phyloP scores from a whole-genome alignment of 31 red algal species.

The Endocladia muricata region DNA sequence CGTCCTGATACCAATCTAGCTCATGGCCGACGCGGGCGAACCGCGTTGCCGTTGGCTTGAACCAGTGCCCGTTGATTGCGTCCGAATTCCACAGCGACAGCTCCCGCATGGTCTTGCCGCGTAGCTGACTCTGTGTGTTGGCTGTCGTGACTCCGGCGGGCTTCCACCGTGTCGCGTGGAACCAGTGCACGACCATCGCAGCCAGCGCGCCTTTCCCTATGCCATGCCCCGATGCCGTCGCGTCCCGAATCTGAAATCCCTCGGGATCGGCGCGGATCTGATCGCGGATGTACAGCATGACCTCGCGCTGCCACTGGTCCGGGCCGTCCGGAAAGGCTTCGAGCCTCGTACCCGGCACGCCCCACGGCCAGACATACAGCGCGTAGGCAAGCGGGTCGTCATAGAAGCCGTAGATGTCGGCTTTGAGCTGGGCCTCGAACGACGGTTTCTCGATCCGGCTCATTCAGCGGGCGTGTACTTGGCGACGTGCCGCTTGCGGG shows the following conservation, averaged over 20 bases:
- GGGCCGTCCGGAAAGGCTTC: not conserved
- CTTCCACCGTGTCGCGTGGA: not conserved
- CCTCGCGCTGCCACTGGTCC: not conserved
- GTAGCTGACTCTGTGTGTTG: not conserved
- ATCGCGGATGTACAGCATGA: not conserved
- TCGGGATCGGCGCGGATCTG: not conserved
- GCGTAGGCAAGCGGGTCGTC: constrained; percentile 1
- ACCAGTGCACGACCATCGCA: not conserved
- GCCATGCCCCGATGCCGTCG: not conserved
- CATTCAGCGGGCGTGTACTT: not conserved
- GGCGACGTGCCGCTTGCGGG: not conserved
- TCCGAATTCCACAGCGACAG: not conserved
- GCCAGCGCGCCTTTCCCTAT: not conserved
- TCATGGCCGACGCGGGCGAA: not conserved
- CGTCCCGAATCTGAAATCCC: not conserved
- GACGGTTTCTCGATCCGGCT: not conserved
- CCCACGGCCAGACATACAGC: constrained; percentile 1
- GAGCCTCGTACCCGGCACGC: not conserved
- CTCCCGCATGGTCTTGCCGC: not conserved
- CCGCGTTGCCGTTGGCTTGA: not conserved
- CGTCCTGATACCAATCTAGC: not conserved
- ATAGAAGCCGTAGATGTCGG: not conserved
- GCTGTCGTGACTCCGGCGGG: not conserved
- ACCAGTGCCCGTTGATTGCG: not conserved
- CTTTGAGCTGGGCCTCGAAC: not conserved